Base-by-base conservation (phyloP, 2,329 filamentous ascomycete genomes). In the Fusarium sp. region DNA sequence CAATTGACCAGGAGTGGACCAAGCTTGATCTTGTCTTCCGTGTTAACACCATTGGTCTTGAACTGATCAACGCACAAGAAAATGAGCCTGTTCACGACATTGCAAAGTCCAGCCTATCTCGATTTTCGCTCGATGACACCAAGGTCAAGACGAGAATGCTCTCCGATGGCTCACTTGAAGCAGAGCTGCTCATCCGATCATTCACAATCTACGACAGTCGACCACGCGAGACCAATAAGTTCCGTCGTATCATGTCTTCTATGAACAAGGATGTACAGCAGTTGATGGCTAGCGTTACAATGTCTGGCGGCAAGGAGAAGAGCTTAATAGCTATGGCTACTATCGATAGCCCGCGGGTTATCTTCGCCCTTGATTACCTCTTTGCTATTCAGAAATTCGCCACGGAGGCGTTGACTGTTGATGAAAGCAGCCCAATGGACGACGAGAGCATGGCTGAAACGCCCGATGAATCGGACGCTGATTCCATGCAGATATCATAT, bases 181-280 rank as follows among this genome's bases (percentile, higher is more conserved):
- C 94, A 4, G 96, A 99, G 76, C 87, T 99, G 9, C 85, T 97
- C 35, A 94, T 99, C 17, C 91, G 96, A 61, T 96, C 95, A 0
- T 97, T 99, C 77, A 97, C 94, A 0, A 97, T 98, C 68, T 88
- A 92, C 56, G 96, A 99, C 77, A 97, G 91, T 66, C 90, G 96
- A n/a, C 90, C 89, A 6, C 87, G 88, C 53, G 94, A 97, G 72
- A 92, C 91, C 7, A 99, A 97, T 82, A 97, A 97, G 76, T 99
- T 96, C 84, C 89, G 94, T 49, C 96, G 95, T 77, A 97, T 99
- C 80, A 98, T 99, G 96, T 94, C 94, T 3, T 90, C 97, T 55
- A 94, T 94, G 74, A 98, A 97, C 78, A 95, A 94, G 71, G 91
- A 94, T 56, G 94, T 96, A 43, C 94, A 98, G 77, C 96, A 99